Evolutionary conservation across 2,329 filamentous ascomycete species (phyloP).

Genomic region (Penicillium hordei): DNA sequence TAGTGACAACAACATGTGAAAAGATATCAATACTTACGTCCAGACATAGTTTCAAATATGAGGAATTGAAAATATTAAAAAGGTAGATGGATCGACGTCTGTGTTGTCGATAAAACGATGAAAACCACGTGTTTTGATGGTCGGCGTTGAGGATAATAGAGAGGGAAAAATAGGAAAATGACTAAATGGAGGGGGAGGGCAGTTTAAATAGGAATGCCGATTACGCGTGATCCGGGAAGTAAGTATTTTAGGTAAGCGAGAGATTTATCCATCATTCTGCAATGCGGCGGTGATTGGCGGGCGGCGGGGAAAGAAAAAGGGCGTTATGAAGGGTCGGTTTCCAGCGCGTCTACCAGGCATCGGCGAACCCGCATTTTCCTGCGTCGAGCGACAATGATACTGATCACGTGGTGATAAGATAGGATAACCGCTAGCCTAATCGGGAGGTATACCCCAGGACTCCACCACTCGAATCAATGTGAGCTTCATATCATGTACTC

Average conservation of each 20-base stretch:
- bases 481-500: neutral
- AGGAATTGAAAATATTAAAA: slow-evolving; percentile 18
- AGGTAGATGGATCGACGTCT: slow-evolving; percentile 4
- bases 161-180: slow-evolving; percentile 19
- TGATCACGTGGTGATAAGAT: slow-evolving; percentile 27
- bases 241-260: slow-evolving; percentile 26
- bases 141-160: slow-evolving; percentile 1
- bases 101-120: slow-evolving; percentile 16
- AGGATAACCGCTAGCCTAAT: neutral
- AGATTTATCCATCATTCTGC: slow-evolving; percentile 25
- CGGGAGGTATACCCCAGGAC: neutral
- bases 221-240: slow-evolving; percentile 32
- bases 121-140: slow-evolving; percentile 16
- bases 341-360: slow-evolving; percentile 26
- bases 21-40: slow-evolving; percentile 37
- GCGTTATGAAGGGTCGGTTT: slow-evolving; percentile 44
- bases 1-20: neutral
- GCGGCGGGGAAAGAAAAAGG: slow-evolving; percentile 33
- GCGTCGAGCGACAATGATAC: slow-evolving; percentile 2
- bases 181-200: slow-evolving; percentile 17
- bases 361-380: slow-evolving; percentile 20
- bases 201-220: slow-evolving; percentile 37
- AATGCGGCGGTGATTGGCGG: slow-evolving; percentile 37
- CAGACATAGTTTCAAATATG: slow-evolving; percentile 37
- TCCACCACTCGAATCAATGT: neutral